Evolutionary conservation across 176 grass and related monocot species (phyloP).

Genomic region (Melocanna baccifera): DNA sequence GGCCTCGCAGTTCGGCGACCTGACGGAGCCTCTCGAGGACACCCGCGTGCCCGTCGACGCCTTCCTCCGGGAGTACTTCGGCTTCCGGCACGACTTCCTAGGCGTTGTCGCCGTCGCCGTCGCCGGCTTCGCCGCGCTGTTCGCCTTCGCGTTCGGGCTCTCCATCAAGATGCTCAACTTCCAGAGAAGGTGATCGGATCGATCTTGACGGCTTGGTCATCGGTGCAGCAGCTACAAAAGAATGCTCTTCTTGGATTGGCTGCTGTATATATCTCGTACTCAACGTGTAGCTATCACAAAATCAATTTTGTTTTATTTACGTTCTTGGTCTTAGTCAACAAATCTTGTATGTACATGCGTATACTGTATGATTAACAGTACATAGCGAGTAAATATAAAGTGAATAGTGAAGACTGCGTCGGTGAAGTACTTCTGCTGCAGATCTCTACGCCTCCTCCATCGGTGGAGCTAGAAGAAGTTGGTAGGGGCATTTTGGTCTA

Average conservation of each 20-base stretch:
- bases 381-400: too few relatives aligned
- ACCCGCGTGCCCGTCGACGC: neutral
- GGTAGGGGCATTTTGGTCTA: too few relatives aligned
- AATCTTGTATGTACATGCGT: too few relatives aligned
- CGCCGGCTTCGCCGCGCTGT: conserved; percentile 40
- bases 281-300: too few relatives aligned
- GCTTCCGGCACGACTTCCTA: conserved; percentile 43
- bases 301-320: too few relatives aligned
- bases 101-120: conserved; percentile 22
- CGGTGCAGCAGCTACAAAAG: neutral
- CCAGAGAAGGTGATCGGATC: conserved; percentile 37
- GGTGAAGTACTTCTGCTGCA: too few relatives aligned
- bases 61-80: conserved; percentile 44
- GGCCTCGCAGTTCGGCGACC: conserved; percentile 54
- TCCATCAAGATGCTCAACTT: conserved; percentile 58
- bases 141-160: conserved; percentile 42
- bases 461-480: too few relatives aligned
- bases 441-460: too few relatives aligned
- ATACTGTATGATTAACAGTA: too few relatives aligned
- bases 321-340: too few relatives aligned
- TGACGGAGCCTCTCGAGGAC: conserved; percentile 15
- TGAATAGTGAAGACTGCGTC: too few relatives aligned
- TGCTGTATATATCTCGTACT: neutral
- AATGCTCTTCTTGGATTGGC: neutral
- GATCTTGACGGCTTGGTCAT: neutral